Base-by-base conservation (phyloP, 2,329 filamentous ascomycete species). In the Diaporthe sp. region DNA sequence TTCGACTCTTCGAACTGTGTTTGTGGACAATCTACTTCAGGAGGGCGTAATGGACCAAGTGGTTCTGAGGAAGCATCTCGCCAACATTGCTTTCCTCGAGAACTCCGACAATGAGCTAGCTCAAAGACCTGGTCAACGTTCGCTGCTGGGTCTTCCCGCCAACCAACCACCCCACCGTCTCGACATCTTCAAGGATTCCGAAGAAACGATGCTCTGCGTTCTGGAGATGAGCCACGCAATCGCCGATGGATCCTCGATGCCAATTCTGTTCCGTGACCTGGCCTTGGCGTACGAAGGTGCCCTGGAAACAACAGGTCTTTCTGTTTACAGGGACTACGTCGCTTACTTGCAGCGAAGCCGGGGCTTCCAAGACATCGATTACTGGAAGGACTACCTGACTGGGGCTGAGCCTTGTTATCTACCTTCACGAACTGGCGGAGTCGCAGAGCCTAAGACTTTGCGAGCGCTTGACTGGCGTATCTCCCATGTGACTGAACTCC, bases 201-300 rank as follows among this genome's bases (percentile, higher is more conserved):
- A 42, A 6, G 37, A 8, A 42, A 42, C 35, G 15, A 7, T 42
- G 13, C 15, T 30, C 35, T 61, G 58, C 9, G 58, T 61, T 22
- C n/a, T 61, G 19, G 58, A 61, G 37, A 61, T 61, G 58, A 61
- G 58, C 58, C 58, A 61, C 19, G 58, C 58, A 42, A 27, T 61
- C 8, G 58, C 58, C 4, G 58, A 61, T 12, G 58, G 58, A 61
- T 61, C 58, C 13, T 61, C 58, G n/a, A 61, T 61, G 15, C 58
- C 58, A 12, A 61, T 61, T 6, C 15, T 61, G 13, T 61, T 61
- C 58, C 58, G 25, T 61, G 58, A 61, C 15, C n/a, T 61, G 35
- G 35, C 58, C 15, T 42, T 61, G 35, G 58, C 58, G 17, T 61
- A 61, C 37, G 58, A 61, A 27, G 58, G 58, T 30, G 1, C 58